Evolutionary conservation across 257 asterid genomes (phyloP).

Genomic region (Voacanga thouarsii): DNA sequence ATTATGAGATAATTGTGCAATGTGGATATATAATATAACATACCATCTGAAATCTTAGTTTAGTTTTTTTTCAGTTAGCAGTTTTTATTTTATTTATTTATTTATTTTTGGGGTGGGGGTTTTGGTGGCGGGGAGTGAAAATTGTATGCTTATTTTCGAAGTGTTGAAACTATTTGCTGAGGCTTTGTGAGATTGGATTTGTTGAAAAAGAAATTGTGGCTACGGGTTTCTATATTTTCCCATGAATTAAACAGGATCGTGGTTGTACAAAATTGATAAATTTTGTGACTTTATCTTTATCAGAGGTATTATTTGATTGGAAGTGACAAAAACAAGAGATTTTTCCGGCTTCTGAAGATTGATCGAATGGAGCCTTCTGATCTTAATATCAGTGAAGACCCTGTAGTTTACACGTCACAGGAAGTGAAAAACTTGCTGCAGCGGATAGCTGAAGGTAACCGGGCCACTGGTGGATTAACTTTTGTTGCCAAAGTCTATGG

Average conservation of each 20-base stretch:
- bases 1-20: not conserved
- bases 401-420: slow-evolving; percentile 87
- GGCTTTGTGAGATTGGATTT: not conserved
- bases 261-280: not conserved
- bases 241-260: not conserved
- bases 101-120: no score
- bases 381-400: slow-evolving; percentile 91
- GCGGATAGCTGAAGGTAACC: slow-evolving; percentile 91
- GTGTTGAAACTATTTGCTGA: not conserved
- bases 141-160: not conserved
- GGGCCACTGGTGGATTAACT: slow-evolving; percentile 93
- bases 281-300: not conserved
- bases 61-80: not conserved
- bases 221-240: not conserved
- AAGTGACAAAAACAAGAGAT: slow-evolving; percentile 82
- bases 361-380: slow-evolving; percentile 98
- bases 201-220: not conserved
- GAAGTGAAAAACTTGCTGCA: slow-evolving; percentile 94
- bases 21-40: not conserved
- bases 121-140: not conserved
- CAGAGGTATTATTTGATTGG: slow-evolving; percentile 98
- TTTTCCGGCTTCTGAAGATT: slow-evolving; percentile 82
- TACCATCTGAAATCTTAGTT: not conserved
- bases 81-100: not conserved
- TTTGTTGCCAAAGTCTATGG: slow-evolving; percentile 96